Base-by-base conservation (phyloP, 495 filamentous ascomycete species). In the Hypoxylon fragiforme region DNA sequence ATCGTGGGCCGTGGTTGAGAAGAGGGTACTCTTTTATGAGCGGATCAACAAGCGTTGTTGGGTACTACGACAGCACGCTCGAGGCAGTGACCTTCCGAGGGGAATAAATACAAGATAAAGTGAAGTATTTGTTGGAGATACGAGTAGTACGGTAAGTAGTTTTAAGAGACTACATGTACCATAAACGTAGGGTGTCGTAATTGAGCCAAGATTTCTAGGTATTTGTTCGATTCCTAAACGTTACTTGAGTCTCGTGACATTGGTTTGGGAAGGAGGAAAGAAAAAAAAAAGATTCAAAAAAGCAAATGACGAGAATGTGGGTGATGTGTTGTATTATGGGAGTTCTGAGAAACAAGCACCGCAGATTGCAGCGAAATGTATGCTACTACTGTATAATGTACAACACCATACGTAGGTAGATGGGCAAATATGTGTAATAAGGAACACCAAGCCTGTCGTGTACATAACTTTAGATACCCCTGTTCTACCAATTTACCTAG, bases 361-460 rank as follows among this genome's bases (percentile, higher is more conserved):
- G 44, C 50, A 63, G 60, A 50, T 50, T 58, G 44, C 44, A 62
- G 44, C 53, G 48, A 62, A 54, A 59, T 63, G 60, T 54, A 54
- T 50, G 45, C 54, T 62, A 46, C 50, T 41, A 54, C 31, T 19
- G 43, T 54, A 54, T 50, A 54, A 52, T 63, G 50, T 50, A 57
- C 44, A 39, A 39, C 56, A 56, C 51, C 44, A 45, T 45, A 46
- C 15, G 38, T 37, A 49, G 37, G 12, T 37, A 52, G 46, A 57
- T 58, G 60, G 60, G 52, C 58, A 57, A 62, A 62, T 53, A 62
- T 62, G 60, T 48, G 49, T 59, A 54, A 54, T 58, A 54, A 58
- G 54, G 54, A 51, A 49, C 50, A 46, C 50, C 40, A 53, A 28
- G 34, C 30, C 40, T 50, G 54, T 50, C 18, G 56, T 58, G 54